Percentiles rank a stretch among this genome's conserved stretches.
Evolutionary conservation across 2,329 filamentous ascomycete species (phyloP).

Genomic region (Colletotrichum costaricense): DNA sequence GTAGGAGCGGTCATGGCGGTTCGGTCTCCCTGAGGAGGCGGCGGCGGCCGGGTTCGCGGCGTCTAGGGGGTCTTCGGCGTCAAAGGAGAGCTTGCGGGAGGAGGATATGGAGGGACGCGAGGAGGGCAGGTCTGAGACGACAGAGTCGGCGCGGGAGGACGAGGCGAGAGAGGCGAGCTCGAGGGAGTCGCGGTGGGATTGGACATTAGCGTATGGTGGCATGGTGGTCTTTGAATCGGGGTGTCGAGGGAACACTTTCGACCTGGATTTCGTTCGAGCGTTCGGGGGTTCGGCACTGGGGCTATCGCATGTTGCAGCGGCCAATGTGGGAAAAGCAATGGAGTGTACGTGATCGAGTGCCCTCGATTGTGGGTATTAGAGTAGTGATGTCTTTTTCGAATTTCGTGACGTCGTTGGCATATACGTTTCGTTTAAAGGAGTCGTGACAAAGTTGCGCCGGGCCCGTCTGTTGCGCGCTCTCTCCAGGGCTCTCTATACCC

Average conservation of each 20-base stretch:
- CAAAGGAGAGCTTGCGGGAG: conserved; percentile 90
- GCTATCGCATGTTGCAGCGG: conserved; percentile 32
- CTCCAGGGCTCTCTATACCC: conserved; percentile 8
- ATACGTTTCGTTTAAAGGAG: conserved; percentile 32
- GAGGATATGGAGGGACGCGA: conserved; percentile 90
- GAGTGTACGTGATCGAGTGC: not conserved
- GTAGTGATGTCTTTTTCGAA: conserved; percentile 7
- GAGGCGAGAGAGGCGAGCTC: conserved; percentile 96
- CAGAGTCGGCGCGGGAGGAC: conserved; percentile 74
- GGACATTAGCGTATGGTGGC: conserved; percentile 58
- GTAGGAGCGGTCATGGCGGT: conserved; percentile 75
- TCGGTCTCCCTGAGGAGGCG: conserved; percentile 50
- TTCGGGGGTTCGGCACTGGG: conserved; percentile 1
- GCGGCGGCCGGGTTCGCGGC: conserved; percentile 63
- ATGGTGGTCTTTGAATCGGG: not conserved
- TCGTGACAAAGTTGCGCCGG: conserved; percentile 30
- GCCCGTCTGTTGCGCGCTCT: conserved; percentile 3
- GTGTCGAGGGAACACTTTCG: conserved; percentile 18
- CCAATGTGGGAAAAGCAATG: not conserved
- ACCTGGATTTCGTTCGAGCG: conserved; percentile 14
- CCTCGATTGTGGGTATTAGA: conserved; percentile 4
- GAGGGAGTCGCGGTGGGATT: conserved; percentile 80
- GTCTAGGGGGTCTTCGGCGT: conserved; percentile 84
- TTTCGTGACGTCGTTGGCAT: conserved; percentile 35
- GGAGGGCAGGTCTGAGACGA: conserved; percentile 70